These are phyloP conservation scores for Neobulgaria alba DNA, from an alignment of 2,329 filamentous ascomycete species.

Conservation along the genomic window DNA sequence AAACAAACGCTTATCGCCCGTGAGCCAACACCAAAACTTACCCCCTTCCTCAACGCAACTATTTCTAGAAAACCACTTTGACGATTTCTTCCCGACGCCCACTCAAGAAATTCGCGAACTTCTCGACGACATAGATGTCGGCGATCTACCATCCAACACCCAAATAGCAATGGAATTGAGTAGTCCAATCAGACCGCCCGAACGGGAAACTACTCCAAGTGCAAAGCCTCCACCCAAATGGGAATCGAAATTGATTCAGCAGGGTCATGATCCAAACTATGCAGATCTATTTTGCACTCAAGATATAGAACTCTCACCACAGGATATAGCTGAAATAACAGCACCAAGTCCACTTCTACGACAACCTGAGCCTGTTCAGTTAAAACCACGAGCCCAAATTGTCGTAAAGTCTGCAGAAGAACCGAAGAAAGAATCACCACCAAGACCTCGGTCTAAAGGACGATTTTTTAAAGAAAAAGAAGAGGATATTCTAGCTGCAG, in stretches of 20 bases:
- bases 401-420: not conserved
- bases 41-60: conserved; percentile 41
- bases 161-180: conserved; percentile 19
- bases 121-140: conserved; percentile 31
- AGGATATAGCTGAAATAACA: conserved; percentile 38
- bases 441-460: conserved; percentile 3
- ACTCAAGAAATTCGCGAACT: conserved; percentile 36
- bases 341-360: conserved; percentile 14
- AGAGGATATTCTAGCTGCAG: conserved; percentile 20
- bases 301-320: conserved; percentile 38
- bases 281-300: conserved; percentile 31
- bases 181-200: no score
- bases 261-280: conserved; percentile 1
- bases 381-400: not conserved
- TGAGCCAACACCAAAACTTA: not conserved
- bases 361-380: not conserved
- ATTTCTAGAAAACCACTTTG: conserved; percentile 40
- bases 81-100: conserved; percentile 47
- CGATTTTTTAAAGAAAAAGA: conserved; percentile 26
- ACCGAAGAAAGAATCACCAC: not conserved
- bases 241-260: conserved; percentile 17
- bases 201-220: no score
- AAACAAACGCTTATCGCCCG: not conserved
- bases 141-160: conserved; percentile 20
- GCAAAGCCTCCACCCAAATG: conserved; percentile 27